Evolutionary conservation across 495 filamentous ascomycete genomes (phyloP).

Genomic region (Chaetomium tenue): DNA sequence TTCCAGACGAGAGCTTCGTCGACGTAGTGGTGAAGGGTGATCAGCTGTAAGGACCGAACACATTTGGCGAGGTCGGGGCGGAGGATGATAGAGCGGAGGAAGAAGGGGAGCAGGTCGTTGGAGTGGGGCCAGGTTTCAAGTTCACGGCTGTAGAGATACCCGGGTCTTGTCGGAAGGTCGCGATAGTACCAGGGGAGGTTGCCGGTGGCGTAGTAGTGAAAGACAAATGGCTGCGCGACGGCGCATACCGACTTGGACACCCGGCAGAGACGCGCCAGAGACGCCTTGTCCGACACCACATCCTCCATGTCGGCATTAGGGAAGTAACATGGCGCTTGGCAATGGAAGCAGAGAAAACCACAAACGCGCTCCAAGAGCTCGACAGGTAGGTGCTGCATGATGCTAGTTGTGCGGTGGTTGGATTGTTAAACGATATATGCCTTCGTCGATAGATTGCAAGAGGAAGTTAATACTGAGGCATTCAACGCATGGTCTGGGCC

Average conservation of each 20-base stretch:
- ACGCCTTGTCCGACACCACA: neutral
- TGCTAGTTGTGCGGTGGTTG: too few species aligned
- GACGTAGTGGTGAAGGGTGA: neutral
- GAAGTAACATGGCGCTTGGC: neutral
- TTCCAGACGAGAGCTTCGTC: neutral
- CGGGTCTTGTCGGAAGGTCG: neutral
- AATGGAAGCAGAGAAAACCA: neutral
- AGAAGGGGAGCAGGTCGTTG: neutral
- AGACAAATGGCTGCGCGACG: conserved; percentile 11
- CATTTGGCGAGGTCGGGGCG: neutral
- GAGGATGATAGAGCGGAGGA: neutral
- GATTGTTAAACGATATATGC: too few species aligned
- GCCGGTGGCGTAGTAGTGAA: conserved; percentile 6
- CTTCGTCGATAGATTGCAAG: too few species aligned
- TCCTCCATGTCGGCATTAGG: neutral
- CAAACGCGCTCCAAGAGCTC: neutral
- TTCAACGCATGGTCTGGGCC: too few species aligned
- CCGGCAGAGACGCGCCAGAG: neutral
- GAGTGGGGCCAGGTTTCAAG: neutral
- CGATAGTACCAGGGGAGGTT: neutral
- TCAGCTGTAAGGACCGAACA: neutral
- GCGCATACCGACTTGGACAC: neutral
- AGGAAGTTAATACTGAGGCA: too few species aligned
- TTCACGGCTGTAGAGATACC: neutral
- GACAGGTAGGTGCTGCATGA: conserved; percentile 19